Conservation (phyloP, 345 rosid genomes). For the Sonneratia alba region DNA sequence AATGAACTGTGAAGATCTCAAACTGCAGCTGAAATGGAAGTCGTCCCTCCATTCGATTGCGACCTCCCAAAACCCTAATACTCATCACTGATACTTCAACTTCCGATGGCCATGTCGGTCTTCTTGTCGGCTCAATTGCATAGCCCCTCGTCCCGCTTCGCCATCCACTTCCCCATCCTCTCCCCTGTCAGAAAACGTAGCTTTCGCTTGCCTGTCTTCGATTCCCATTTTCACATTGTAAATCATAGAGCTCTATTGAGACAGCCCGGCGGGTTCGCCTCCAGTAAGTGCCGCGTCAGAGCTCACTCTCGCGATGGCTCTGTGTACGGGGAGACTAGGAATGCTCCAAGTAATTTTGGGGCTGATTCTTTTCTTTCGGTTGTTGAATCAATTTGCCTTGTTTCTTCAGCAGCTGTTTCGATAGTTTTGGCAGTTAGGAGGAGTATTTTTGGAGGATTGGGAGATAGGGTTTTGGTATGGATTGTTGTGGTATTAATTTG, state of each 20-base stretch:
- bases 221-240: not conserved
- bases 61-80: not conserved
- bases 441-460: slow-evolving; percentile 32
- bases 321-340: not conserved
- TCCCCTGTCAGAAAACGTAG: not conserved
- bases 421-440: slow-evolving; percentile 37
- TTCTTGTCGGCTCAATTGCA: slow-evolving; percentile 5
- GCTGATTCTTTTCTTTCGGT: slow-evolving; percentile 11
- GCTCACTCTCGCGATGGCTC: slow-evolving; percentile 10
- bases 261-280: not conserved
- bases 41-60: not conserved
- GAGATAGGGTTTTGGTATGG: slow-evolving; percentile 43
- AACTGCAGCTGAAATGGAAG: slow-evolving; percentile 1
- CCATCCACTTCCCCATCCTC: not conserved
- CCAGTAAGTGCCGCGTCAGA: not conserved
- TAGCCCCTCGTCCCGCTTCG: not conserved
- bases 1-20: not conserved
- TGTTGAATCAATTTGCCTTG: slow-evolving; percentile 40
- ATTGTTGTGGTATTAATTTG: slow-evolving; percentile 45
- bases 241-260: not conserved
- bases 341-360: not conserved
- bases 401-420: slow-evolving; percentile 48
- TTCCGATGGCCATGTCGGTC: slow-evolving; percentile 4
- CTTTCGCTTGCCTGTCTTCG: not conserved
- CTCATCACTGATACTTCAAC: not conserved